Base-by-base conservation (phyloP, 2,329 filamentous ascomycete genomes). In the Dactylellina parvicollis region DNA sequence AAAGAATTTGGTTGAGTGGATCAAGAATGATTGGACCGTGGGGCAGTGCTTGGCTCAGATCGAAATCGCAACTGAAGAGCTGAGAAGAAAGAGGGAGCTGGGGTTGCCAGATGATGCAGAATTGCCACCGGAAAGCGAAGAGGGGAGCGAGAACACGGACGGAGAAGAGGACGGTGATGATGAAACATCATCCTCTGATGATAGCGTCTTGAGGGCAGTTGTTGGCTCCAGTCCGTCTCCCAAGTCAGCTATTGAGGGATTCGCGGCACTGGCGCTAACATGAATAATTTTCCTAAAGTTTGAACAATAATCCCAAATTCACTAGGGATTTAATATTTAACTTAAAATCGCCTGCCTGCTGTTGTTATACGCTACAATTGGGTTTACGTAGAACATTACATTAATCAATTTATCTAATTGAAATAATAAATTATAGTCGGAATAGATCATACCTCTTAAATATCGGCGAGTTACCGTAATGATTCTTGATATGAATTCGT, bases 1-100 rank as follows among this genome's bases (percentile, higher is more conserved):
- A 18, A 73, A 66, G 32, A 44, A 73, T 44, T 42, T 73, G 34
- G 60, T 73, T 36, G 69, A 66, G 18, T 73, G 69, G 69, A 73
- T 73, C 5, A 38, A 38, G 10, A 28, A 66, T 47, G 38, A 56
- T 22, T 73, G 60, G 60, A 73, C 60, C 3, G 60, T 66, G 14
- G 69, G 69, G 22, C 26, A 61, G 24, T 73, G 69, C n/a, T 36
- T 73, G 18, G 69, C 60, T 4, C 69, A 73, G 40, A 73, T 73
- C 9, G 69, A 73, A 42, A 54, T 60, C 12, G 54, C 60, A 8
- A 30, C 69, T 0, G 69, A 73, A 38, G 69, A 73, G 30, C 38
- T 56, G 3, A 54, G 46, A 38, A 66, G 30, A 30, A 73, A 52
- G 40, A 18, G 69, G 12, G 69, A 73, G 32, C 30, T 73, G 12